Evolutionary conservation across 2,329 filamentous ascomycete genomes (phyloP).

Genomic region (Colletotrichum godetiae): DNA sequence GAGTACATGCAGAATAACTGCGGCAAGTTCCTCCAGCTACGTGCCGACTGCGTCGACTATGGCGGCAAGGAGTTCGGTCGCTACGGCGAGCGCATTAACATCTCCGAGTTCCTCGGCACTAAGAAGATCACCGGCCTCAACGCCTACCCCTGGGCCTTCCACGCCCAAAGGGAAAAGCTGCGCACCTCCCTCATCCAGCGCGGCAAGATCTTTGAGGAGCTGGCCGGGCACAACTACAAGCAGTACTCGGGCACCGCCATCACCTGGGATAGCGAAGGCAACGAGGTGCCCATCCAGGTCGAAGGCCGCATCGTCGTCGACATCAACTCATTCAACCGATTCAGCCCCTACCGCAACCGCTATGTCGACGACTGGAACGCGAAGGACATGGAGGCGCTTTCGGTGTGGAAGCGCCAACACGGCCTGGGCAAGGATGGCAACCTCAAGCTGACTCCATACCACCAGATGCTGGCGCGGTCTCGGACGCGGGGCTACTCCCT

Average conservation of each 20-base stretch:
- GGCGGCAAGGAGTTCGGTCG: conserved; percentile 60
- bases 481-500: conserved; percentile 59
- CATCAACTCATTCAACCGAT: conserved; percentile 50
- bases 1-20: conserved; percentile 51
- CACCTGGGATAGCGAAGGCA: conserved; percentile 47
- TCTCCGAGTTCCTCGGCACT: conserved; percentile 56
- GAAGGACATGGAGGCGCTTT: conserved; percentile 45
- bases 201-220: conserved; percentile 56
- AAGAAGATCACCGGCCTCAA: conserved; percentile 55
- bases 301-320: conserved; percentile 52
- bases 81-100: conserved; percentile 45
- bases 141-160: conserved; percentile 57
- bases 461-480: conserved; percentile 46
- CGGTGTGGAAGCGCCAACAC: conserved; percentile 38
- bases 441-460: conserved; percentile 45
- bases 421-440: conserved; percentile 41
- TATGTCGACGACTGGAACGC: conserved; percentile 46
- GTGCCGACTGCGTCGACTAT: conserved; percentile 58
- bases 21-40: conserved; percentile 51
- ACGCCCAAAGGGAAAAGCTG: conserved; percentile 51
- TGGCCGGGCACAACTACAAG: conserved; percentile 61
- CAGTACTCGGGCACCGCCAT: conserved; percentile 54
- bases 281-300: conserved; percentile 41
- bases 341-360: conserved; percentile 45
- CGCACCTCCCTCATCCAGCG: conserved; percentile 49